A percentile compares a stretch with the other conserved stretches of the same genome.
phyloP scores from a whole-genome alignment of 305 asterid species.

The Fraxinus angustifolia region DNA sequence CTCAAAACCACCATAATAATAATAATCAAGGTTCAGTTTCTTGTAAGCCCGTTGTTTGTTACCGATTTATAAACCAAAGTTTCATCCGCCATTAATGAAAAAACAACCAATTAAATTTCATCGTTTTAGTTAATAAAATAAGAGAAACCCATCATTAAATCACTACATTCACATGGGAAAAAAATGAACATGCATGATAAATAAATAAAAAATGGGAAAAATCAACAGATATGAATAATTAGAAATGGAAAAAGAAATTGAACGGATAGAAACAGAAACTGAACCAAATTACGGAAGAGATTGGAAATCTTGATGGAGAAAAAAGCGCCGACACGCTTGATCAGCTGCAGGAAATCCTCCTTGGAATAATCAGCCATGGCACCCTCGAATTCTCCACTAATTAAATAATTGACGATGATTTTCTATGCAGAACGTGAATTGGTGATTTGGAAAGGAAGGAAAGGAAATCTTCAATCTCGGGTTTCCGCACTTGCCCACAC shows the following conservation, averaged over 20 bases:
- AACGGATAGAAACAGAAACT: slow-evolving; percentile 1
- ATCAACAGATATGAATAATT: background rate
- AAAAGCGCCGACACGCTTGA: slow-evolving; percentile 73
- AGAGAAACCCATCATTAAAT: background rate
- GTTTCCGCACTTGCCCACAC: slow-evolving; percentile 3
- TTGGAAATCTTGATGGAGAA: slow-evolving; percentile 58
- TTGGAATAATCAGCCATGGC: slow-evolving; percentile 67
- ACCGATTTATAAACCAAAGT: background rate
- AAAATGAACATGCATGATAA: slow-evolving; percentile 6
- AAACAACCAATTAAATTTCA: background rate
- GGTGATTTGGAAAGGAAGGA: background rate
- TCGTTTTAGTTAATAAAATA: background rate
- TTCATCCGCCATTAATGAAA: background rate
- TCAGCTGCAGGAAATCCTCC: slow-evolving; percentile 59
- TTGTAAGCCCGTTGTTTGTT: slow-evolving; percentile 3
- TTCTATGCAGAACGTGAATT: background rate
- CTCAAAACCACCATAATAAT: background rate
- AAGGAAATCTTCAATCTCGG: slow-evolving; percentile 18
- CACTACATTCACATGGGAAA: background rate
- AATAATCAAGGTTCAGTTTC: slow-evolving; percentile 8
- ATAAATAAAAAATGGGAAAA: background rate
- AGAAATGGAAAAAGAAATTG: background rate
- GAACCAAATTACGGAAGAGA: slow-evolving; percentile 58
- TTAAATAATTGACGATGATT: slow-evolving; percentile 12
- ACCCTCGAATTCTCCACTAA: slow-evolving; percentile 7